A percentile compares a stretch with the other conserved stretches of the same genome.
Evolutionary conservation across 2,329 filamentous ascomycete species (phyloP).

Genomic region (Trichophyton benhamiae): DNA sequence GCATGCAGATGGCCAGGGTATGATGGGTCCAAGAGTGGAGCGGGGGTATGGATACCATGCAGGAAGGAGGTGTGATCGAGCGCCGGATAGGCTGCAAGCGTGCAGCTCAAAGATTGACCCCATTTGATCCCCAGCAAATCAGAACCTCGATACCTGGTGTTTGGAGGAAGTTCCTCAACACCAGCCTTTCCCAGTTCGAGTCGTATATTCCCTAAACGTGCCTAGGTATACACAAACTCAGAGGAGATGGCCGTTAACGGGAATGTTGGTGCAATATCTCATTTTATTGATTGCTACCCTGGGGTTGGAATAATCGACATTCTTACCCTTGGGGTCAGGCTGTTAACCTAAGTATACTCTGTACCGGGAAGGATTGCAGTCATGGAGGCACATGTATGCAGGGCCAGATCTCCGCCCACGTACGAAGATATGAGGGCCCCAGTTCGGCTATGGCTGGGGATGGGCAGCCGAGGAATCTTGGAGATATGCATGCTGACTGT

Average conservation of each 20-base stretch:
- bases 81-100: constrained; percentile 3
- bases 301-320: neutral
- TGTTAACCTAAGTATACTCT: neutral
- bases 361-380: neutral
- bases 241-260: neutral
- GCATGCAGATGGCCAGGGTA: neutral
- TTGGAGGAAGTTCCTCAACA: neutral
- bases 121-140: neutral
- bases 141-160: neutral
- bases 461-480: neutral
- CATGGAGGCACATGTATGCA: neutral
- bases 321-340: neutral
- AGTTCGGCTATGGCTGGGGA: neutral
- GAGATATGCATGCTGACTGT: neutral
- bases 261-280: neutral
- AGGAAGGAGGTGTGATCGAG: neutral
- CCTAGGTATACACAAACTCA: neutral
- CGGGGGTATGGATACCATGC: neutral
- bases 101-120: neutral
- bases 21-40: neutral
- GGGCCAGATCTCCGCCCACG: neutral
- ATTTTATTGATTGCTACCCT: neutral
- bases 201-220: neutral
- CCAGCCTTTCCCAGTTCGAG: neutral
- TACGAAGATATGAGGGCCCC: neutral